Evolutionary conservation across 257 asterid genomes (phyloP), one percentile per base, ranked within the genome.

Genomic region (Solanum stenotomum): DNA sequence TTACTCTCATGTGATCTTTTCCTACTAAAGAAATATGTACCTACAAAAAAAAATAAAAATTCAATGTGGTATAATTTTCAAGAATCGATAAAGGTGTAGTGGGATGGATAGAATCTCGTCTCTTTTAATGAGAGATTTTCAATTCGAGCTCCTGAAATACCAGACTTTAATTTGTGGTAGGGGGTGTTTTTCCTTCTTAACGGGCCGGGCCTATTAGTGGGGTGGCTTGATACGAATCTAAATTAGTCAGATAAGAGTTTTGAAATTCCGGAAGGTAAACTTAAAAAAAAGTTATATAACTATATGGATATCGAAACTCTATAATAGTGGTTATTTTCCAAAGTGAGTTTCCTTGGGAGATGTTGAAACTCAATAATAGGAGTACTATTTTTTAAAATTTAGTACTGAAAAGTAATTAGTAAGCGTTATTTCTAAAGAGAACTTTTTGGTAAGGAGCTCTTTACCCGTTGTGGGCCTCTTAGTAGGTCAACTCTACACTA

Each of bases 1-100:
- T 91, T 18, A 96, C 92, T 91, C 98, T 93, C 93, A 95, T 88
- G 56, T 91, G 89, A 89, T 95, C 94, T 31, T 94, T 88, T 74
- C 98, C 98, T 10, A 90, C 96, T 90, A 96, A 87, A 22, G 99
- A 94, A 81, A 96, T 85, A 70, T 95, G 99, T 34, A 96, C 98
- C 98, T 96, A 88, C 22, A 49, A 76, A 49, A 68, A 38, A 33
- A 46, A 5, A 8, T 15, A 15, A 13, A 16, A 2, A 74, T 9
- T 35, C 2, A 74, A 35, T 8, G 23, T 34, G 82, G 27, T 74
- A 20, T 35, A 74, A 8, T 25, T 38, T 77, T 76, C 35, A n/a
- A 7, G 59, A 72, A 9, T 20, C 8, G 4, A 4, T 5, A 9
- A 27, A 25, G 14, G 0, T 20, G 1, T 35, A 1, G 18, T 34